Conservation (phyloP, 257 asterid genomes). For the Nicotiana knightiana region DNA sequence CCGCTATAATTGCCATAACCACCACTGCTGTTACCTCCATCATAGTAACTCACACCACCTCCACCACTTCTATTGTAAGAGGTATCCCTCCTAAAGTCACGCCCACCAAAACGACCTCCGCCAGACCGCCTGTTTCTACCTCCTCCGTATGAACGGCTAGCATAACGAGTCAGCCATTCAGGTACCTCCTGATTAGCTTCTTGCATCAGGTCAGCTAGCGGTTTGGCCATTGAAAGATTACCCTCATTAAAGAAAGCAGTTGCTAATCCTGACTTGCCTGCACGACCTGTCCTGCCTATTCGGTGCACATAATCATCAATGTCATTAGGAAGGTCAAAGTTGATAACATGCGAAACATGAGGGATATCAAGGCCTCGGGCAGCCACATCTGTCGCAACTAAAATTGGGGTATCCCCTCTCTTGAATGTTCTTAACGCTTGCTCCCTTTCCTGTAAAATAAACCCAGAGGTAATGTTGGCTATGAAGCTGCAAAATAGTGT, state of each 20-base stretch:
- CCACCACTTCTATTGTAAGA: slow-evolving; percentile 36
- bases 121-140: slow-evolving; percentile 59
- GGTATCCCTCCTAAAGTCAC: slow-evolving; percentile 69
- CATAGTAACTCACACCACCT: slow-evolving; percentile 33
- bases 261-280: slow-evolving; percentile 81
- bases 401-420: slow-evolving; percentile 74
- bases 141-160: slow-evolving; percentile 56
- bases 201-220: slow-evolving; percentile 66
- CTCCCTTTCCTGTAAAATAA: slow-evolving; percentile 66
- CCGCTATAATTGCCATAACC: slow-evolving; percentile 32
- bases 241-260: slow-evolving; percentile 80
- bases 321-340: slow-evolving; percentile 85
- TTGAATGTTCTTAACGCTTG: slow-evolving; percentile 70
- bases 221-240: slow-evolving; percentile 56
- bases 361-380: slow-evolving; percentile 95
- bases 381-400: slow-evolving; percentile 93
- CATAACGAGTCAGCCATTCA: slow-evolving; percentile 69
- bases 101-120: slow-evolving; percentile 70
- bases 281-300: slow-evolving; percentile 88
- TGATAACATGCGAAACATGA: slow-evolving; percentile 71
- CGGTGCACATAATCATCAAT: slow-evolving; percentile 85
- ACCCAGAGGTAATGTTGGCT: slow-evolving; percentile 1
- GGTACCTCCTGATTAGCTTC: slow-evolving; percentile 92
- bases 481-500: neutral
- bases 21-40: slow-evolving; percentile 31